Base-by-base conservation (phyloP, 108 stramenopile genomes). In the Asterionellopsis glacialis region DNA sequence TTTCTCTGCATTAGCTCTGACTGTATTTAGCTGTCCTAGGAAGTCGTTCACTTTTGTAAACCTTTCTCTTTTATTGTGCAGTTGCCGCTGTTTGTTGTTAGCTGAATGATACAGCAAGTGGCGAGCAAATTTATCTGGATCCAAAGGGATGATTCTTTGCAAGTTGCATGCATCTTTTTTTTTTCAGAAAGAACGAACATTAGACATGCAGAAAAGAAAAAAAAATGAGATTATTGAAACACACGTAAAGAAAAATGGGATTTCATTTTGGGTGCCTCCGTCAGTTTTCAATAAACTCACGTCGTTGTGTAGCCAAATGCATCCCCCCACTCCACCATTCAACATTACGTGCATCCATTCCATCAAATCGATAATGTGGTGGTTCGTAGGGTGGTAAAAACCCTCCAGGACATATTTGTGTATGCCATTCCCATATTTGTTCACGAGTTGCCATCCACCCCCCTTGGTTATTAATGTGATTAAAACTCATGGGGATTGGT, bases 301-400 rank as follows among this genome's bases (percentile, higher is more conserved):
- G 76, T 28, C 64, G 51, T 41, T 47, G 25, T 1, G 73, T 77
- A n/a, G 64, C 61, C 40, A 82, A 63, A 18, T 72, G 63, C 67
- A 85, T 72, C 0, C 82, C 88, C 0, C 91, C 91, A 28, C 70
- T 73, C 87, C 87, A 88, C 57, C 64, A 88, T 61, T 88, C 87
- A 38, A 87, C 89, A 69, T 82, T 85, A 11, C 81, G 70, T 0
- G 63, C 57, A 58, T 85, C 82, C 11, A 83, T 56, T 6, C 79
- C 78, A 75, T 87, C 81, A 39, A 71, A 56, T 45, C 72, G 69
- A 70, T 69, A 89, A 51, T 80, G 77, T 0, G 73, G 69, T 11
- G 79, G 63, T 53, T 93, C 84, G 59, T 76, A 93, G 7, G 88
- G 91, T 11, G 91, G 91, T 11, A 93, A 67, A 63, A 93, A 93